A percentile compares a stretch with the other conserved stretches of the same genome.
These are phyloP conservation scores for Saccharomycopsis sp. DNA, from an alignment of 805 yeast genomes.

Conservation along the genomic window DNA sequence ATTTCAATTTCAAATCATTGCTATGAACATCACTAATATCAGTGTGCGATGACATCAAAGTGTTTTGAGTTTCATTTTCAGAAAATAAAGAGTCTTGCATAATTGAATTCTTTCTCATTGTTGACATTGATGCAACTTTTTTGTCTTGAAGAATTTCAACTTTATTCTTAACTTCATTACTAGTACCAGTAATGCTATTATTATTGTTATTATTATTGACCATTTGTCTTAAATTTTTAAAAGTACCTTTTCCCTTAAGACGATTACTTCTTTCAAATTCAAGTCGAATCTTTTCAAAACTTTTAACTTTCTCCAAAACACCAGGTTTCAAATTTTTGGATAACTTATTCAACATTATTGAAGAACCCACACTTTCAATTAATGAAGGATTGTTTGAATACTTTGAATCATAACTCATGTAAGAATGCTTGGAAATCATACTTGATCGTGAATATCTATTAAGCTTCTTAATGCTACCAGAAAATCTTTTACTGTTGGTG, in stretches of 20 bases:
- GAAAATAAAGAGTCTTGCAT: slow-evolving; percentile 12
- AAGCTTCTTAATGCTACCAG: slow-evolving; percentile 1
- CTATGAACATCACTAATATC: background rate
- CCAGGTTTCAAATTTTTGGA: slow-evolving; percentile 3
- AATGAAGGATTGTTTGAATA: slow-evolving; percentile 3
- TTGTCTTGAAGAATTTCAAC: slow-evolving; percentile 7
- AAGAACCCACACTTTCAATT: background rate
- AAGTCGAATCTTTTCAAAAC: slow-evolving; percentile 15
- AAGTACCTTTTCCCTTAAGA: background rate
- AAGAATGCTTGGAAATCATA: slow-evolving; percentile 9
- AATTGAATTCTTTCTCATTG: slow-evolving; percentile 3
- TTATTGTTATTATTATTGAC: background rate
- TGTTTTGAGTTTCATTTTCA: slow-evolving; percentile 4
- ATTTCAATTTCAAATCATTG: background rate
- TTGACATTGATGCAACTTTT: background rate
- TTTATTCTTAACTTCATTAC: background rate
- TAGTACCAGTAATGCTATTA: background rate
- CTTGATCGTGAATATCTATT: slow-evolving; percentile 8
- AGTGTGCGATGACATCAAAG: background rate
- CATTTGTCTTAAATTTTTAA: background rate
- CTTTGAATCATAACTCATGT: slow-evolving; percentile 14
- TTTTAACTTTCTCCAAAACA: slow-evolving; percentile 10
- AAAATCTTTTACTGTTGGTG: background rate
- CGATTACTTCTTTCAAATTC: background rate
- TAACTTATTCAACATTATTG: background rate